Percentiles rank a stretch among this genome's conserved stretches.
phyloP scores from a whole-genome alignment of 2,329 filamentous ascomycete species.

The Claviceps spartinae region DNA sequence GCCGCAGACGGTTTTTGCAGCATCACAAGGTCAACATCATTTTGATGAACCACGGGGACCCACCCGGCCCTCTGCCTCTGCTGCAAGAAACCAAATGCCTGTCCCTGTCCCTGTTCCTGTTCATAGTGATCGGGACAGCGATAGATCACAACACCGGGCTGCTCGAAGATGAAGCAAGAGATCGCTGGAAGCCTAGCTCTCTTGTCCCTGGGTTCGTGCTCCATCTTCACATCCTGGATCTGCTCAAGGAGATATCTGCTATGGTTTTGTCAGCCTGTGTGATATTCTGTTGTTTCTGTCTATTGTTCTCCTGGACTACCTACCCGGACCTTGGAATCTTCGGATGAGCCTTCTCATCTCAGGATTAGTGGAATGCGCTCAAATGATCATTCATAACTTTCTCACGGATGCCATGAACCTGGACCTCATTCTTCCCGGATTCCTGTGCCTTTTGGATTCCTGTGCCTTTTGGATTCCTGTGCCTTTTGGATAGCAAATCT shows the following conservation, averaged over 20 bases:
- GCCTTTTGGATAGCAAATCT: constrained; percentile 16
- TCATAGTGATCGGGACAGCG: constrained; percentile 29
- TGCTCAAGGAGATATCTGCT: background rate
- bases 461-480: constrained; percentile 12
- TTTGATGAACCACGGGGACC: constrained; percentile 34
- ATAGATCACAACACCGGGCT: constrained; percentile 27
- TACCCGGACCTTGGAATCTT: constrained; percentile 15
- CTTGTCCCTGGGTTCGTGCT: constrained; percentile 4
- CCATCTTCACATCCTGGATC: background rate
- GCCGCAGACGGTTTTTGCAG: constrained; percentile 23
- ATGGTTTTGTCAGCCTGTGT: constrained; percentile 3
- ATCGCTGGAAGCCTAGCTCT: background rate
- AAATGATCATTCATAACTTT: constrained; percentile 5
- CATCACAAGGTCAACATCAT: constrained; percentile 32
- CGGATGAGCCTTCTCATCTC: constrained; percentile 7
- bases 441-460: constrained; percentile 10
- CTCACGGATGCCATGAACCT: constrained; percentile 11
- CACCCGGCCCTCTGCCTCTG: constrained; percentile 21
- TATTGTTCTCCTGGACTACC: constrained; percentile 13
- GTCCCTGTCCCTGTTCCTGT: constrained; percentile 5
- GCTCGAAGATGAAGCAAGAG: constrained; percentile 19
- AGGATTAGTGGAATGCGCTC: constrained; percentile 15
- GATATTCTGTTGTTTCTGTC: constrained; percentile 16
- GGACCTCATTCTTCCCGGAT: constrained; percentile 13
- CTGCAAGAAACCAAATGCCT: constrained; percentile 26